Evolutionary conservation across 192 early-diverging fungal genomes (phyloP).

Genomic region (Backusella morwellensis): DNA sequence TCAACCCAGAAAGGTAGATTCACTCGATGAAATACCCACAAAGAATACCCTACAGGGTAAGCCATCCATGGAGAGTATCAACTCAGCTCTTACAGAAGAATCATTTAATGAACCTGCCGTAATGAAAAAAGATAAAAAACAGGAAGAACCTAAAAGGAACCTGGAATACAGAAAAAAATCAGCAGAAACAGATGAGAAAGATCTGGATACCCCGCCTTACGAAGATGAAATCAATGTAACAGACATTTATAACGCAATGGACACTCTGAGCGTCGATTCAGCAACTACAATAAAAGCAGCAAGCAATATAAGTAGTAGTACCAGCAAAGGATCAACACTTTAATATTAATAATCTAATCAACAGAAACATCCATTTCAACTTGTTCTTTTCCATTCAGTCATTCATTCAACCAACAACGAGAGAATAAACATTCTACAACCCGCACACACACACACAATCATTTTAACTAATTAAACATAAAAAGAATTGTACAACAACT

Average conservation of each 20-base stretch:
- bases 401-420: background rate
- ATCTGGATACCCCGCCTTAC: background rate
- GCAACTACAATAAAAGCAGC: background rate
- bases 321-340: background rate
- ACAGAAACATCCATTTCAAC: background rate
- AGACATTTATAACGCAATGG: background rate
- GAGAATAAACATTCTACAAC: background rate
- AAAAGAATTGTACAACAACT: background rate
- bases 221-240: background rate
- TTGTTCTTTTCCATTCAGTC: background rate
- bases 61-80: background rate
- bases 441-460: background rate
- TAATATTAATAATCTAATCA: background rate
- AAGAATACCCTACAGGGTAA: background rate
- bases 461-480: background rate
- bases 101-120: slow-evolving; percentile 11
- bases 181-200: background rate
- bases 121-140: background rate
- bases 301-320: background rate
- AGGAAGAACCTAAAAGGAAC: background rate
- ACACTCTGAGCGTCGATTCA: background rate
- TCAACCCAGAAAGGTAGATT: background rate
- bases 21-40: background rate
- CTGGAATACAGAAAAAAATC: background rate
- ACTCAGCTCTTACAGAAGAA: background rate